phyloP scores from a whole-genome alignment of 257 asterid species.

The Anisodus acutangulus region DNA sequence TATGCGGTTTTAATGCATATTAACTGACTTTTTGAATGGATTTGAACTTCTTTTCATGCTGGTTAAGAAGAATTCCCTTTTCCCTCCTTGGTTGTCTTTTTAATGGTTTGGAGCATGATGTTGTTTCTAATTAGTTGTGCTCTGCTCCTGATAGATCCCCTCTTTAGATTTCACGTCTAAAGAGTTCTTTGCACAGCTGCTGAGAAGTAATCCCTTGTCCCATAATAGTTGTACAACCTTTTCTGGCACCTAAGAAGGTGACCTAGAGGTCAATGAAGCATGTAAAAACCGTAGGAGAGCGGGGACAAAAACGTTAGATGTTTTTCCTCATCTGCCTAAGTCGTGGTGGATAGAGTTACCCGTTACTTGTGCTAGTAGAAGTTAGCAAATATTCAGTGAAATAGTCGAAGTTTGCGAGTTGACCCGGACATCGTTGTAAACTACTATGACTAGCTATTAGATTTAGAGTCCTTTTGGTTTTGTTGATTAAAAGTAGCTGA shows the following conservation, averaged over 20 bases:
- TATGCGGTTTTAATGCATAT: background rate
- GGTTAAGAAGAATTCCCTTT: conserved; percentile 5
- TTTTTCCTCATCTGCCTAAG: background rate
- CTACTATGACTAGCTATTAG: background rate
- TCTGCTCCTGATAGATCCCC: background rate
- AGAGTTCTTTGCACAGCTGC: background rate
- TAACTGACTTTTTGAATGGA: background rate
- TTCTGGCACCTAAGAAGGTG: background rate
- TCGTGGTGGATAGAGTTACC: background rate
- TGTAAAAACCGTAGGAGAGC: background rate
- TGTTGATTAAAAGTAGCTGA: background rate
- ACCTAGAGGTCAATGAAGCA: background rate
- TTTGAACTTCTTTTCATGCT: background rate
- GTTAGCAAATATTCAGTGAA: background rate
- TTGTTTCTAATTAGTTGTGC: background rate
- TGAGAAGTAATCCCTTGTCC: background rate
- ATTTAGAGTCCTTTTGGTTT: background rate
- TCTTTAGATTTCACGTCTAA: background rate
- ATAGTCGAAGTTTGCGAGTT: conserved; percentile 11
- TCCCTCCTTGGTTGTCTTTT: background rate
- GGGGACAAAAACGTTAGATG: background rate
- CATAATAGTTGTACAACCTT: background rate
- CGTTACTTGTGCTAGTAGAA: background rate
- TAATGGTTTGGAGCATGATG: background rate
- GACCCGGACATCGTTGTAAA: background rate